Base-by-base conservation (phyloP, 2,329 filamentous ascomycete species). In the Ceratocystis cacaofunesta region DNA sequence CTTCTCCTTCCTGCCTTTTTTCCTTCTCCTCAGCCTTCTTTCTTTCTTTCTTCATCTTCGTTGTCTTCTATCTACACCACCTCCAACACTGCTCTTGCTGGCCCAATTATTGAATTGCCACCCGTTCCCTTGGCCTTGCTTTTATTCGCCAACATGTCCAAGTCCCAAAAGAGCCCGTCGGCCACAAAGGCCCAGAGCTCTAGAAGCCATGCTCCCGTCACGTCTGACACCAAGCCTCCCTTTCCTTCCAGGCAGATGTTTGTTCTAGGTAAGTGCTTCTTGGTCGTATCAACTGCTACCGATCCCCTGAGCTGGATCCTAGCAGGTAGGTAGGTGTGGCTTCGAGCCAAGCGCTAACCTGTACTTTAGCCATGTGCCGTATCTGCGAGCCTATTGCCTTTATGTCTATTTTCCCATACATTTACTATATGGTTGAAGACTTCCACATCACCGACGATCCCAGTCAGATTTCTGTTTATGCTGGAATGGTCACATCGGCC, bases 351-450 rank as follows among this genome's bases (percentile, higher is more conserved):
- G 46, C 50, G 58, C 30, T 65, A 25, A 60, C 62, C 6, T 43
- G 43, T 25, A 32, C 30, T 30, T 52, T 69, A 95, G 92, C 91
- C 58, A 81, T 96, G 72, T 96, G 92, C 77, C 87, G 94, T 73
- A 92, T 99, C 78, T 96, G 91, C 80, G 94, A 99, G 75, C 94
- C 94, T 63, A 97, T 99, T 75, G 94, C 94, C 5, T 97, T 99
- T 80, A 97, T 96, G 90, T 96, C 92, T 64, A 96, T 97, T 71
- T 97, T 99, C 74, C 94, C 94, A 1, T 99, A 97, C 76, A 91
- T 95, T 71, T 97, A 96, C 78, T 92, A 89, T 79, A 97, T 99
- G 94, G 88, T 97, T 70, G 82, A 91, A 71, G 90, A 91, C 68
- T 97, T 97, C 76, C 80, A 89, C 72, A 86, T 96, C 73, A 89